A percentile compares a stretch with the other conserved stretches of the same genome.
phyloP scores from a whole-genome alignment of 2,329 filamentous ascomycete species.

The Aspergillus fumigatus region DNA sequence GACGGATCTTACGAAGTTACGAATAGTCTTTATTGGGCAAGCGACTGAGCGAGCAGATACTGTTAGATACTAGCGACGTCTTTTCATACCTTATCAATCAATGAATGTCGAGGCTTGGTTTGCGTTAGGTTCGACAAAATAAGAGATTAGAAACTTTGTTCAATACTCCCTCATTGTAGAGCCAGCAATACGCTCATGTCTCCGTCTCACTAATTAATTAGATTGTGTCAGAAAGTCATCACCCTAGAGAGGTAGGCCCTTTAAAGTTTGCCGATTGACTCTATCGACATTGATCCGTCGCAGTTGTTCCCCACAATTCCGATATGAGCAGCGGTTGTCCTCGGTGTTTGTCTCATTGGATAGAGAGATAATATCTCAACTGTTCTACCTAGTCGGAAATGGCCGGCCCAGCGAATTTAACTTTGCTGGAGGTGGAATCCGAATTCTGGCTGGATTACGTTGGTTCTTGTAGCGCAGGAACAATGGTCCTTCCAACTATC shows the following conservation, averaged over 20 bases:
- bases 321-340: background rate
- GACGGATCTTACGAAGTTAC: background rate
- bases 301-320: background rate
- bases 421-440: background rate
- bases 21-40: background rate
- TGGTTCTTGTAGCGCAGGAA: background rate
- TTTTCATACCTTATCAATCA: background rate
- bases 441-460: background rate
- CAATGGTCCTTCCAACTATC: too few relatives aligned
- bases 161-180: background rate
- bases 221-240: background rate
- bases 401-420: too few relatives aligned
- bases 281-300: background rate
- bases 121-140: background rate
- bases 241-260: background rate
- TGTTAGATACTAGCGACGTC: background rate
- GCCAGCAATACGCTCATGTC: background rate
- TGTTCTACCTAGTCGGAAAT: background rate
- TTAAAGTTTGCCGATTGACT: background rate
- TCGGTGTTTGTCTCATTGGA: background rate
- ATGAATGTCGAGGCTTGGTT: background rate
- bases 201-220: background rate
- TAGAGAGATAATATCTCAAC: background rate
- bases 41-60: background rate
- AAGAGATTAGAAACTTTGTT: background rate